Evolutionary conservation across 2,329 filamentous ascomycete species (phyloP), one percentile per base, ranked within the genome.

Genomic region (Kalaharituber pfeilii): DNA sequence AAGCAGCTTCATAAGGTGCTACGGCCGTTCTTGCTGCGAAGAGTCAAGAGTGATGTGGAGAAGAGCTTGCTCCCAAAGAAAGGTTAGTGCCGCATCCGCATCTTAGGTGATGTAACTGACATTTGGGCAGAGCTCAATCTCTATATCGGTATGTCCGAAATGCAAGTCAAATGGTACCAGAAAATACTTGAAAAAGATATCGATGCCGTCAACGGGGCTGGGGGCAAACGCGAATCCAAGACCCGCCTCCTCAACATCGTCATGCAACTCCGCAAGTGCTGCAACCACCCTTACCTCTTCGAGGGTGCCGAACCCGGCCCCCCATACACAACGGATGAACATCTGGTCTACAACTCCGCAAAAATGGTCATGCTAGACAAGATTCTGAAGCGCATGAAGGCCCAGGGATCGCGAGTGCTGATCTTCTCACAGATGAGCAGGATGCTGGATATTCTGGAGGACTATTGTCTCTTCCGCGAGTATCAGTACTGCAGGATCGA

Each of bases 391-490:
- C 80, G 88, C 49, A 79, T 98, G 72, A 76, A 88, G 68, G 78
- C 77, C 49, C 83, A 94, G 66, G 91, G 87, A 42, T 96, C 88
- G 66, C 79, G 91, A 60, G 87, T 98, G n/a, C 77, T 98, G 54
- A 96, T 98, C 63, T 98, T 98, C 72, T 98, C 91, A 0, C 91
- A 98, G 66, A 98, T 98, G 91, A 95, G 88, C 65, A 86, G 91
- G 76, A 76, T 95, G 36, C 73, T 98, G 42, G 91, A 98, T 66
- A 98, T 98, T 52, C 76, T 98, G 15, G 91, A 98, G 67, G 91
- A 98, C 67, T 98, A 98, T 69, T 96, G 89, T 60, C 87, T 96
- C 45, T 94, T 98, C 74, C 79, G 88, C 55, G 82, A 86, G 28
- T 95, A 85, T 71, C 84, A 94, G 59, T 98, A 98, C 71, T 96